A percentile compares a stretch with the other conserved stretches of the same genome.
phyloP scores from a whole-genome alignment of 108 stramenopile genomes.

The Skeletonema menzelii region DNA sequence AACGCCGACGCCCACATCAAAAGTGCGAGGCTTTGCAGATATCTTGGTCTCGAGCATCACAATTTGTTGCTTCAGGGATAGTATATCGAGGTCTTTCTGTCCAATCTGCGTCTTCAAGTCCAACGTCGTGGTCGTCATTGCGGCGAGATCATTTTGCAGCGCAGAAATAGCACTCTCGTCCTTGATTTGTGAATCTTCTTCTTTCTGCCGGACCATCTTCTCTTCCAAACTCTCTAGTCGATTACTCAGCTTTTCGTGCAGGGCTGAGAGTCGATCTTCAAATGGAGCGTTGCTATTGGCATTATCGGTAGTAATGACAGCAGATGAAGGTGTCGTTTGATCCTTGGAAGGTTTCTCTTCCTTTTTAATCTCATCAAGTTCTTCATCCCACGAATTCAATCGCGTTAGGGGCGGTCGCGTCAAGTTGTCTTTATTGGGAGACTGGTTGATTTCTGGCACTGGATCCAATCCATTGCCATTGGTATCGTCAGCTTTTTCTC shows the following conservation, averaged over 20 bases:
- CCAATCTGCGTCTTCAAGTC: conserved; percentile 38
- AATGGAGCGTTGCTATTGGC: conserved; percentile 20
- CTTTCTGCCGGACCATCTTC: conserved; percentile 31
- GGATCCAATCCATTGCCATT: not conserved
- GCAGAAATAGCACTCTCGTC: conserved; percentile 1
- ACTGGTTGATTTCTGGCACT: too few species aligned
- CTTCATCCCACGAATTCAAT: not conserved
- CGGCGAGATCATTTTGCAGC: conserved; percentile 11
- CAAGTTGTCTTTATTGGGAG: too few species aligned
- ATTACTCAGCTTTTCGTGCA: conserved; percentile 42
- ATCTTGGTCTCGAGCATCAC: conserved; percentile 21
- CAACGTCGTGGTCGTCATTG: conserved; percentile 25
- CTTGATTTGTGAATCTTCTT: conserved; percentile 2
- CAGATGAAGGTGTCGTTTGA: not conserved
- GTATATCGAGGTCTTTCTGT: conserved; percentile 47
- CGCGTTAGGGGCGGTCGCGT: not conserved
- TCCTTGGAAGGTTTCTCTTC: not conserved
- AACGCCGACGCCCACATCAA: conserved; percentile 26
- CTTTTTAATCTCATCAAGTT: not conserved
- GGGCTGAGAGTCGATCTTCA: conserved; percentile 33
- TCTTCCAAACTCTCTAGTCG: conserved; percentile 41
- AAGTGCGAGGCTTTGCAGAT: conserved; percentile 8
- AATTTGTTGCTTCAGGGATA: conserved; percentile 34
- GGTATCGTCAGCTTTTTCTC: not conserved
- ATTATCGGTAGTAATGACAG: not conserved